phyloP scores from a whole-genome alignment of 2,329 filamentous ascomycete species.

The Colletotrichum somersetense region DNA sequence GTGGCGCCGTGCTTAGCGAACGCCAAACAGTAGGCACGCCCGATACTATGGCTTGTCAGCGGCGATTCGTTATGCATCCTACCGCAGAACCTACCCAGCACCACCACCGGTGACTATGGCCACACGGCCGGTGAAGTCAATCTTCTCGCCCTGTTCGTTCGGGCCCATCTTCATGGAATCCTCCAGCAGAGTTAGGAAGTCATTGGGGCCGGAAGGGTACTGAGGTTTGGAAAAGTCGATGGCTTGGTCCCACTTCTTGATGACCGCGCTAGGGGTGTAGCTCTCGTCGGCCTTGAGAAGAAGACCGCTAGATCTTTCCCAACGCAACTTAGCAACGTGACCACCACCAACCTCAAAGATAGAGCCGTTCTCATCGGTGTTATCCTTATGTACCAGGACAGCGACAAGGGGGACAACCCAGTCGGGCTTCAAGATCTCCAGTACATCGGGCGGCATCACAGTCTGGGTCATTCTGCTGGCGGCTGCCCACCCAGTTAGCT shows the following conservation, averaged over 20 bases:
- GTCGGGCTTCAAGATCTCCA: conserved; percentile 87
- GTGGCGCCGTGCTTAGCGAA: conserved; percentile 87
- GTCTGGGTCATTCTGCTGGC: conserved; percentile 96
- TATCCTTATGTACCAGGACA: conserved; percentile 86
- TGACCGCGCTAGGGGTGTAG: conserved; percentile 88
- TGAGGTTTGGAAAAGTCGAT: conserved; percentile 87
- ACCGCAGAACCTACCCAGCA: conserved; percentile 68
- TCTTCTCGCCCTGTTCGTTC: conserved; percentile 78
- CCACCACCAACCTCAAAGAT: conserved; percentile 97
- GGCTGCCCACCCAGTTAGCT: conserved; percentile 60
- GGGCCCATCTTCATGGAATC: conserved; percentile 82
- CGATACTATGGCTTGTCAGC: conserved; percentile 69
- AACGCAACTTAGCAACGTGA: conserved; percentile 91
- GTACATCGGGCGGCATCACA: conserved; percentile 92
- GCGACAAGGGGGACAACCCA: conserved; percentile 97
- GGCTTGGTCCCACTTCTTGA: conserved; percentile 91
- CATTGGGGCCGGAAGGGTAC: conserved; percentile 85
- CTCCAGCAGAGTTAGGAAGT: conserved; percentile 89
- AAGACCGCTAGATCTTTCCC: conserved; percentile 92
- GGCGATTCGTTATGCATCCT: conserved; percentile 14
- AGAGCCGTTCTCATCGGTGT: conserved; percentile 83
- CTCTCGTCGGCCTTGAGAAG: conserved; percentile 89
- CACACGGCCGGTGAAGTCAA: conserved; percentile 87
- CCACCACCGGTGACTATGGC: conserved; percentile 90
- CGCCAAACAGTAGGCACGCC: conserved; percentile 88